Conservation (phyloP, 768 basidiomycete genomes). For the Neoboletus brunneissimus region DNA sequence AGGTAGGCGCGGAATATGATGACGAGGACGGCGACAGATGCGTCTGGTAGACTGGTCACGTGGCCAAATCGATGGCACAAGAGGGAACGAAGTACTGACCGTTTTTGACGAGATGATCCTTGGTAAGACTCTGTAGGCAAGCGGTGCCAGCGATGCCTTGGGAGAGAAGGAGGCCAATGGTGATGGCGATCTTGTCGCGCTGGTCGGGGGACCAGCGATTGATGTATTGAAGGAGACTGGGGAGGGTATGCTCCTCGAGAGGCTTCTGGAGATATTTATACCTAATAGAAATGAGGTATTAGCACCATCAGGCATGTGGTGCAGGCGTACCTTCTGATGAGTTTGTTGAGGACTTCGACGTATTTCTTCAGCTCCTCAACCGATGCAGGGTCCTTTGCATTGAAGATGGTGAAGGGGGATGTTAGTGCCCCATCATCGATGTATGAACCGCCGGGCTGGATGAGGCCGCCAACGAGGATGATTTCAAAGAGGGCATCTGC, state of each 20-base stretch:
- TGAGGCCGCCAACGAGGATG: conserved; percentile 90
- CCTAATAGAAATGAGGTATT: conserved; percentile 40
- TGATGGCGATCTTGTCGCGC: conserved; percentile 79
- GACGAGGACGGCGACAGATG: conserved; percentile 73
- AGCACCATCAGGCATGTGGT: conserved; percentile 1
- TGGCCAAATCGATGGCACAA: neutral
- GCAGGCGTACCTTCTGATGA: conserved; percentile 77
- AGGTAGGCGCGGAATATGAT: conserved; percentile 81
- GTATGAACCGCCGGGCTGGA: conserved; percentile 93
- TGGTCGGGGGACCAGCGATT: conserved; percentile 77
- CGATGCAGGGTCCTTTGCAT: conserved; percentile 73
- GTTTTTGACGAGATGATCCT: conserved; percentile 95
- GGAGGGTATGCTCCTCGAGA: conserved; percentile 82
- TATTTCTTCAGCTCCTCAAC: conserved; percentile 89
- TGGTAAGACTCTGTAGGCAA: conserved; percentile 79
- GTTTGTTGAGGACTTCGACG: conserved; percentile 91
- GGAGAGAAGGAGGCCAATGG: conserved; percentile 78
- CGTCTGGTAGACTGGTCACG: conserved; percentile 46
- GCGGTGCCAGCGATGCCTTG: conserved; percentile 78
- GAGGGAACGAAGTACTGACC: conserved; percentile 42
- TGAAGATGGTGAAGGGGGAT: conserved; percentile 87
- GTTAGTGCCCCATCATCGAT: conserved; percentile 82
- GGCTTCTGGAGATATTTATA: conserved; percentile 99
- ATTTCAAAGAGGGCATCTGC: conserved; percentile 95
- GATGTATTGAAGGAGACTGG: conserved; percentile 82